A percentile compares a stretch with the other conserved stretches of the same genome.
These are phyloP conservation scores for Pestalotiopsis sp. DNA, from an alignment of 2,329 filamentous ascomycete genomes.

Conservation along the genomic window DNA sequence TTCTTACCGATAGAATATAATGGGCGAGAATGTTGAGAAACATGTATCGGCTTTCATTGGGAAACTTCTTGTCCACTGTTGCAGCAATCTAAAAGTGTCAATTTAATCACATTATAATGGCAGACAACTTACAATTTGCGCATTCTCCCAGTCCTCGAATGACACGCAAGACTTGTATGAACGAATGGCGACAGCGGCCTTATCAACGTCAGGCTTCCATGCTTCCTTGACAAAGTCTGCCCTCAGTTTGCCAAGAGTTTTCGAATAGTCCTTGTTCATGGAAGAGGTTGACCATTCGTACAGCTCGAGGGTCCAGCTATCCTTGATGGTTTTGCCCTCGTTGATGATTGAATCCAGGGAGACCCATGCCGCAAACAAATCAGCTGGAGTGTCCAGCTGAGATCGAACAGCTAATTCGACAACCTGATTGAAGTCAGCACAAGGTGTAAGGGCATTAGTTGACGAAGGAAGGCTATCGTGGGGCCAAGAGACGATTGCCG, in stretches of 20 bases:
- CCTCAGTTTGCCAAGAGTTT: constrained; percentile 53
- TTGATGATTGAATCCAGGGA: constrained; percentile 50
- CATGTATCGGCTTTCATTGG: constrained; percentile 50
- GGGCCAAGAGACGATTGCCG: neutral
- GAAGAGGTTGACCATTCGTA: constrained; percentile 57
- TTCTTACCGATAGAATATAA: constrained; percentile 51
- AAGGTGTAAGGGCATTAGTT: too few relatives aligned
- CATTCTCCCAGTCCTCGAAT: constrained; percentile 58
- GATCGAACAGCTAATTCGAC: constrained; percentile 51
- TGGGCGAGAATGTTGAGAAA: constrained; percentile 61
- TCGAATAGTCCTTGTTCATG: constrained; percentile 44
- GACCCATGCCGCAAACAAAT: constrained; percentile 47
- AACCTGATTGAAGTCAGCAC: constrained; percentile 21
- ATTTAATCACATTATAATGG: constrained; percentile 4
- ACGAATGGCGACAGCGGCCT: constrained; percentile 36
- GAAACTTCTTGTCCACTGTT: constrained; percentile 53
- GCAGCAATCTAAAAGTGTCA: constrained; percentile 51
- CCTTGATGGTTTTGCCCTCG: constrained; percentile 48
- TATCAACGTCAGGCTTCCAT: constrained; percentile 45
- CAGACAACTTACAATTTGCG: constrained; percentile 51
- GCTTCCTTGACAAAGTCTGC: constrained; percentile 53
- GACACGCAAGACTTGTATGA: constrained; percentile 57
- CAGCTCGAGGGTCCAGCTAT: constrained; percentile 55
- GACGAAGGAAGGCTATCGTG: neutral
- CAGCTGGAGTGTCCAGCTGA: constrained; percentile 51